These are phyloP conservation scores for Populus euphratica DNA, from an alignment of 345 rosid species.

Conservation along the genomic window DNA sequence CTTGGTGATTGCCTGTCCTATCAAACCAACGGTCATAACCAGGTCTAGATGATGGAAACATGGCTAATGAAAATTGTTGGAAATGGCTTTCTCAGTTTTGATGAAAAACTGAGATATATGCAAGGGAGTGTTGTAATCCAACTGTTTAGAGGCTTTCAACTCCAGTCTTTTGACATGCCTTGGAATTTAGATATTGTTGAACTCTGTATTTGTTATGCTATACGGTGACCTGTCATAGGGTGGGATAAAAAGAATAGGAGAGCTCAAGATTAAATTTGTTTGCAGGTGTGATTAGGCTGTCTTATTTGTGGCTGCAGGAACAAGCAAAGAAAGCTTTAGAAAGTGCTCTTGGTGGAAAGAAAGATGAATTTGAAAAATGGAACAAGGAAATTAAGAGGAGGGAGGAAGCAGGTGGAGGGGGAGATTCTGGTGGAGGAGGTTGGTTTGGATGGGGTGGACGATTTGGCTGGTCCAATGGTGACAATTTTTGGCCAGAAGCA, in stretches of 20 bases:
- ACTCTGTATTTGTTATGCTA: neutral
- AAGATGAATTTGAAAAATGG: conserved; percentile 79
- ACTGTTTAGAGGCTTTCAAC: neutral
- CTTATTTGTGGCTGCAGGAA: conserved; percentile 43
- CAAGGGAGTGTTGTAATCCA: neutral
- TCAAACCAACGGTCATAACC: neutral
- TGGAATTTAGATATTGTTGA: neutral
- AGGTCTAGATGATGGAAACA: neutral
- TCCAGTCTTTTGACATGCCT: neutral
- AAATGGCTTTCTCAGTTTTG: neutral
- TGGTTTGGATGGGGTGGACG: conserved; percentile 84
- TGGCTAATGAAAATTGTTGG: neutral
- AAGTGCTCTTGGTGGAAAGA: conserved; percentile 87
- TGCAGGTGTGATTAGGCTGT: neutral
- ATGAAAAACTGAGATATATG: neutral
- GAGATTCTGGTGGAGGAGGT: conserved; percentile 61
- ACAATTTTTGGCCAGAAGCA: conserved; percentile 72
- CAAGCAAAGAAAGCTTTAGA: conserved; percentile 87
- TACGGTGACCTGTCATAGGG: neutral
- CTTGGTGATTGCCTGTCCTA: too few species aligned
- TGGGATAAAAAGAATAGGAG: neutral
- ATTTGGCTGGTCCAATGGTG: conserved; percentile 72
- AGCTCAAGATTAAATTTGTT: neutral
- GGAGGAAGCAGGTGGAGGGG: conserved; percentile 71
- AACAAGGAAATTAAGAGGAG: conserved; percentile 77